Percentiles rank a stretch among this genome's conserved stretches.
phyloP scores from a whole-genome alignment of 1,284 basidiomycete genomes.

The Irpex lacteus region DNA sequence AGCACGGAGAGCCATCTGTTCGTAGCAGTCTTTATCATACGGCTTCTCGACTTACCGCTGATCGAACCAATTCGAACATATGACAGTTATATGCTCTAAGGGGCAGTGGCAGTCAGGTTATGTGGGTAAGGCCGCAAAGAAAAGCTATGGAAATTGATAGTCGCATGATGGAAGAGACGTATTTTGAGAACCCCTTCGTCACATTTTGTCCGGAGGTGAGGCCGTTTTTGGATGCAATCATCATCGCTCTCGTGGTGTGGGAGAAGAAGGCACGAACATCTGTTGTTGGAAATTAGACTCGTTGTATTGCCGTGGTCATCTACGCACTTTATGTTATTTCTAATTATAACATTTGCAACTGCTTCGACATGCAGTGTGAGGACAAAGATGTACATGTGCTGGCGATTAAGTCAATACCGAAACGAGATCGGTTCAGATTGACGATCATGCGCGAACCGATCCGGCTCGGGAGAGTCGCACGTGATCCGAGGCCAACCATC shows the following conservation, averaged over 20 bases:
- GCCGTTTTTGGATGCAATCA: neutral
- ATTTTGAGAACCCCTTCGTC: neutral
- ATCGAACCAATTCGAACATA: neutral
- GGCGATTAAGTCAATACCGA: neutral
- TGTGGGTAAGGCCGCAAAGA: neutral
- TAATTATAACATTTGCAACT: too few species aligned
- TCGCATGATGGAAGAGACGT: neutral
- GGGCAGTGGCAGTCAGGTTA: neutral
- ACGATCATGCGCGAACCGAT: neutral
- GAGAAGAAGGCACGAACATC: neutral
- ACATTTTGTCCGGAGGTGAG: neutral
- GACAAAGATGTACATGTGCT: too few species aligned
- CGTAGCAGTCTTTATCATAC: neutral
- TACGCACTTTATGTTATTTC: too few species aligned
- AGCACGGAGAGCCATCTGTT: neutral
- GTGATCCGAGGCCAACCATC: constrained; percentile 1
- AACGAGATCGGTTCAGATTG: neutral
- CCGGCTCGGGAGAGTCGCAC: neutral
- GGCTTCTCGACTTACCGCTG: neutral
- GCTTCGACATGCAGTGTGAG: neutral
- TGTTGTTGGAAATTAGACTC: neutral
- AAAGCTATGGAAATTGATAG: neutral
- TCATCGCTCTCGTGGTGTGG: neutral
- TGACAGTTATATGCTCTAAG: neutral
- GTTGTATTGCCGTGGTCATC: too few species aligned